A percentile compares a stretch with the other conserved stretches of the same genome.
phyloP scores from a whole-genome alignment of 495 filamentous ascomycete species.

The Penicillium roqueforti region DNA sequence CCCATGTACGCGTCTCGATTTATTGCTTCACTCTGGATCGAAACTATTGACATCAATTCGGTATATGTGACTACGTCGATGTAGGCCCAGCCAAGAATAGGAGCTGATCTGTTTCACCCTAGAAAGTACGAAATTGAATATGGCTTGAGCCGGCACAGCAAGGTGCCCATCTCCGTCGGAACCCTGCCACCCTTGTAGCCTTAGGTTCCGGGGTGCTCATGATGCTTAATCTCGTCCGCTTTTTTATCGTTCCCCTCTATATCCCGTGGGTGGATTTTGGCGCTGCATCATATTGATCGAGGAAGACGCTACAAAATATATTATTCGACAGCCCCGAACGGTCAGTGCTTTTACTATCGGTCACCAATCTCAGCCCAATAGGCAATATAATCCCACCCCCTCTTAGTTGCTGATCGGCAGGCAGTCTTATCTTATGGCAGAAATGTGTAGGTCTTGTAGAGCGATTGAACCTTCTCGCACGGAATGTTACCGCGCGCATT shows the following conservation, averaged over 20 bases:
- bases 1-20: no score
- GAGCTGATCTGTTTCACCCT: conserved; percentile 57
- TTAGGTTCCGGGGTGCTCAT: neutral
- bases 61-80: no score
- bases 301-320: no score
- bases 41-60: no score
- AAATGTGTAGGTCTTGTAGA: conserved; percentile 2
- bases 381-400: neutral
- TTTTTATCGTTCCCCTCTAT: neutral
- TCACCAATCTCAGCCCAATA: no score
- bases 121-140: conserved; percentile 58
- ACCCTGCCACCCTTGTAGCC: neutral
- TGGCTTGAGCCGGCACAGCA: conserved; percentile 56
- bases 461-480: conserved; percentile 36
- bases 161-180: conserved; percentile 11
- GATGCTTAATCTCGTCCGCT: neutral
- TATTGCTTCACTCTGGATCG: no score
- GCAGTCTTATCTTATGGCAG: conserved; percentile 5
- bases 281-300: neutral
- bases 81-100: conserved; percentile 58
- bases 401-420: conserved; percentile 1
- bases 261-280: neutral
- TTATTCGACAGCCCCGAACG: no score
- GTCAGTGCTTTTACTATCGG: no score
- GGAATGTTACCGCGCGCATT: conserved; percentile 44